Evolutionary conservation across 495 filamentous ascomycete species (phyloP).

Genomic region (Wilcoxina mikolae): DNA sequence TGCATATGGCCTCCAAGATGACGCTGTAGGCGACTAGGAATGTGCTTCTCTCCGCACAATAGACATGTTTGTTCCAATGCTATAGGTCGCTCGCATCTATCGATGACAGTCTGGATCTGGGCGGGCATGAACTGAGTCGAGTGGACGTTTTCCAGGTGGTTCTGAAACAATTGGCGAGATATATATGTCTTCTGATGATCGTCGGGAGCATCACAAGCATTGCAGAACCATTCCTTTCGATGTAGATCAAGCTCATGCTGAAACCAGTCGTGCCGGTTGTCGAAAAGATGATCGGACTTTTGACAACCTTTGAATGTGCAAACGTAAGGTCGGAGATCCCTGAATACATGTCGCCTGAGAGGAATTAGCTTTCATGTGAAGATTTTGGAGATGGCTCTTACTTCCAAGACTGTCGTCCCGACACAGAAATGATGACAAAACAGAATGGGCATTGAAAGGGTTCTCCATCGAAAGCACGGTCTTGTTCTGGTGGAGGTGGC

Average conservation of each 20-base stretch:
- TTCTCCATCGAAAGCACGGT: background rate
- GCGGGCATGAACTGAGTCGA: background rate
- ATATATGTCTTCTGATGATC: too few species aligned
- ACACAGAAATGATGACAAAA: slow-evolving; percentile 8
- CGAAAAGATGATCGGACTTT: slow-evolving; percentile 11
- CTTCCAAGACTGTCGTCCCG: slow-evolving; percentile 9
- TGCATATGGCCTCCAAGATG: slow-evolving; percentile 22
- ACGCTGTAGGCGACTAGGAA: slow-evolving; percentile 1
- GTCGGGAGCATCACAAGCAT: too few species aligned
- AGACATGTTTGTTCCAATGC: slow-evolving; percentile 8
- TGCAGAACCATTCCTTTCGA: slow-evolving; percentile 20
- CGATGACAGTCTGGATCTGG: slow-evolving; percentile 4
- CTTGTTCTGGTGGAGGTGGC: slow-evolving; percentile 11
- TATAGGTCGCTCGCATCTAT: slow-evolving; percentile 13
- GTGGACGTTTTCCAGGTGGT: slow-evolving; percentile 7
- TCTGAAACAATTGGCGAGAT: slow-evolving; percentile 1
- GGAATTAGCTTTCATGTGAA: background rate
- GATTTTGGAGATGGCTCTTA: background rate
- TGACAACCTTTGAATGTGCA: slow-evolving; percentile 22
- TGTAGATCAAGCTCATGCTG: slow-evolving; percentile 18
- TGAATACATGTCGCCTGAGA: slow-evolving; percentile 22
- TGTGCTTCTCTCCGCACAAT: slow-evolving; percentile 5
- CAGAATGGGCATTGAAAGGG: slow-evolving; percentile 22
- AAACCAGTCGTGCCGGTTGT: slow-evolving; percentile 23
- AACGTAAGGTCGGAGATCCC: slow-evolving; percentile 24